These are phyloP conservation scores for Cyberlindnera subsufficiens DNA, from an alignment of 805 yeast genomes.

Conservation along the genomic window DNA sequence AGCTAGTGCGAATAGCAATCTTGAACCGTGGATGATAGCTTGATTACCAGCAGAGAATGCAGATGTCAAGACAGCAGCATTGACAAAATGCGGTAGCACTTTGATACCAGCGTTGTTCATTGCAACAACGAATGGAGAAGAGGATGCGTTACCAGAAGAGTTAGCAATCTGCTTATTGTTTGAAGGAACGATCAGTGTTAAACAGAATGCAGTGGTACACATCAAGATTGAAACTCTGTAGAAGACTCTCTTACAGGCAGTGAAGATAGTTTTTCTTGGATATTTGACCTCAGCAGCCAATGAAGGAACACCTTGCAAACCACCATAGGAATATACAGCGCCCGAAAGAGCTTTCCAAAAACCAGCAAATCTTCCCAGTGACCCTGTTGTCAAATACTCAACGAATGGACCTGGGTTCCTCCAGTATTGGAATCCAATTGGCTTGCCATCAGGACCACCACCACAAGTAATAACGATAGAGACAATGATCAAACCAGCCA, in stretches of 20 bases:
- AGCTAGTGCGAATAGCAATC: conserved; percentile 33
- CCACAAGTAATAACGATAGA: conserved; percentile 55
- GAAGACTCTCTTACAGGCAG: conserved; percentile 42
- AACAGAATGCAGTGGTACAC: conserved; percentile 26
- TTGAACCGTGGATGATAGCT: conserved; percentile 25
- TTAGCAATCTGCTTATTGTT: conserved; percentile 25
- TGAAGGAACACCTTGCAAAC: conserved; percentile 49
- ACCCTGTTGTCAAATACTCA: conserved; percentile 25
- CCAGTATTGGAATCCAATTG: conserved; percentile 34
- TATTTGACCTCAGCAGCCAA: conserved; percentile 49
- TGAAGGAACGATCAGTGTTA: conserved; percentile 30
- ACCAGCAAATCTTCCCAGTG: conserved; percentile 54
- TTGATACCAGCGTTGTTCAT: conserved; percentile 41
- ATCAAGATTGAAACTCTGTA: conserved; percentile 27
- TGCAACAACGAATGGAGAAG: conserved; percentile 37
- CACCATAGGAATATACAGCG: conserved; percentile 56
- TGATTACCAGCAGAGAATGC: conserved; percentile 35
- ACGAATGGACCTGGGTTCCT: conserved; percentile 25
- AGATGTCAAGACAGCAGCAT: conserved; percentile 34
- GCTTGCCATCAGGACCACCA: conserved; percentile 45
- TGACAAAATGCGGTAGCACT: conserved; percentile 31
- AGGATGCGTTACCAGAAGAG: conserved; percentile 26
- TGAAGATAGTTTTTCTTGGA: conserved; percentile 53
- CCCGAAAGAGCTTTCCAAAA: conserved; percentile 54
- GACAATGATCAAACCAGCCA: conserved; percentile 52